Evolutionary conservation across 1,139 yeast species (phyloP).

Genomic region (Hanseniaspora sp.): DNA sequence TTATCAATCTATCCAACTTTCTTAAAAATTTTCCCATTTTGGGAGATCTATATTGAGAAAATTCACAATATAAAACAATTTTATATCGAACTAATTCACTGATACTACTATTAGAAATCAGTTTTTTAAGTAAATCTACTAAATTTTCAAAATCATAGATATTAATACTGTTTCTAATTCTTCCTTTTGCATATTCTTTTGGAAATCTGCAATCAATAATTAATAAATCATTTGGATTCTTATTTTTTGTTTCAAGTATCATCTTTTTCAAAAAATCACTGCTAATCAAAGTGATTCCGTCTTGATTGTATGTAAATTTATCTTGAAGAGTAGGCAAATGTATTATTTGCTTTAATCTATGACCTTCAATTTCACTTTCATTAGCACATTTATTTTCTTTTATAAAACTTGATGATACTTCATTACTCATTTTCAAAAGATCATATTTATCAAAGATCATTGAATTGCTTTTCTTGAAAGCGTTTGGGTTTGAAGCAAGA

Average conservation of each 20-base stretch:
- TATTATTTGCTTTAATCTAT: slow-evolving; percentile 1
- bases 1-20: slow-evolving; percentile 65
- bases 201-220: slow-evolving; percentile 83
- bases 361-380: not conserved
- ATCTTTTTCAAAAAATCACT: not conserved
- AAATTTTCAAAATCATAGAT: slow-evolving; percentile 59
- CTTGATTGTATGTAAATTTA: slow-evolving; percentile 8
- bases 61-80: slow-evolving; percentile 85
- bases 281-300: slow-evolving; percentile 7
- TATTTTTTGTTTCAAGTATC: not conserved
- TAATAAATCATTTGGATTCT: not conserved
- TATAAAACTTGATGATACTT: not conserved
- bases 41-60: slow-evolving; percentile 86
- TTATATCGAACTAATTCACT: slow-evolving; percentile 20
- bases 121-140: slow-evolving; percentile 36
- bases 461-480: not conserved
- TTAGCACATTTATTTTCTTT: not conserved
- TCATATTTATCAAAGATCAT: slow-evolving; percentile 9
- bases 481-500: not conserved
- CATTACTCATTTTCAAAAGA: slow-evolving; percentile 3
- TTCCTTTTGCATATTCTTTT: slow-evolving; percentile 89
- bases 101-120: slow-evolving; percentile 20
- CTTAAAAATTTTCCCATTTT: slow-evolving; percentile 79
- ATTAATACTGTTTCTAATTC: slow-evolving; percentile 72
- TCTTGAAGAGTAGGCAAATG: slow-evolving; percentile 3